Percentiles rank a stretch among this genome's conserved stretches.
Evolutionary conservation across 257 asterid species (phyloP).

Genomic region (Salvia splendens): DNA sequence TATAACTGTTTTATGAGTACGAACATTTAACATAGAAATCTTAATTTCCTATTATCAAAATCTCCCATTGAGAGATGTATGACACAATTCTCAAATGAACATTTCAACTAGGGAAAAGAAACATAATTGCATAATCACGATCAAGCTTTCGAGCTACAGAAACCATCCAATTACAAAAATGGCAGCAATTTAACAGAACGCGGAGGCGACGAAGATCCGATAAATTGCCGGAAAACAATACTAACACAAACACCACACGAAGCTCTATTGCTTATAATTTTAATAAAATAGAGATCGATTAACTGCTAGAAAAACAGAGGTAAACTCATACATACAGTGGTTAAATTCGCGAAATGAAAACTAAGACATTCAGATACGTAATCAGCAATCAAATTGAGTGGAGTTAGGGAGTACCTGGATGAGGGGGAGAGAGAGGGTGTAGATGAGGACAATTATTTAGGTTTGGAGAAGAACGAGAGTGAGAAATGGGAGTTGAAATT

Average conservation of each 20-base stretch:
- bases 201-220: conserved; percentile 1
- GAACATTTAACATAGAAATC: not conserved
- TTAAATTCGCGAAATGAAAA: not conserved
- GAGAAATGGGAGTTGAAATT: conserved; percentile 23
- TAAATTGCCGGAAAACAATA: conserved; percentile 10
- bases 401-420: conserved; percentile 36
- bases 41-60: conserved; percentile 13
- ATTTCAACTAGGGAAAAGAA: not conserved
- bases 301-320: conserved; percentile 12
- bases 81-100: not conserved
- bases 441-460: conserved; percentile 18
- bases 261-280: not conserved
- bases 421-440: conserved; percentile 23
- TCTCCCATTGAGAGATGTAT: not conserved
- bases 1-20: not conserved
- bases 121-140: conserved; percentile 10
- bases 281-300: conserved; percentile 19
- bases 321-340: not conserved
- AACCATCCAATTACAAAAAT: conserved; percentile 6
- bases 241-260: not conserved
- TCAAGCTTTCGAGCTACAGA: conserved; percentile 1
- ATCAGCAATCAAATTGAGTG: not conserved
- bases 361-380: not conserved
- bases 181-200: conserved; percentile 16
- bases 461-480: conserved; percentile 12